Evolutionary conservation across 139 green algal genomes (phyloP), one percentile per base, ranked within the genome.

Genomic region (Chlorella vulgaris): DNA sequence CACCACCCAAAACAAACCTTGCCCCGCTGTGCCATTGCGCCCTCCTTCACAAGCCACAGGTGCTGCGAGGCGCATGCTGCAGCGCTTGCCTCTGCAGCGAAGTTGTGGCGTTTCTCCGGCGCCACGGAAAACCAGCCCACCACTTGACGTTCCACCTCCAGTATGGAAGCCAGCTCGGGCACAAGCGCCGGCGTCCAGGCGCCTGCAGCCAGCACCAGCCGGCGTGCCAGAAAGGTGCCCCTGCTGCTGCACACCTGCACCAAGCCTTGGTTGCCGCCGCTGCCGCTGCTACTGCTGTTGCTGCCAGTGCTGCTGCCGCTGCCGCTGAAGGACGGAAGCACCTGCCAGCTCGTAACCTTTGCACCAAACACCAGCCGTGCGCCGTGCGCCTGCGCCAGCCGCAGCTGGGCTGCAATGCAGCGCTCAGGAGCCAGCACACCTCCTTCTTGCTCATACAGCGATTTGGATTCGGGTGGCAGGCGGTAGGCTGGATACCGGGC

Each of bases 141-240:
- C 74, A 93, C 90, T 62, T 91, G 81, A 1, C 87, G 81, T 77
- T 91, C 74, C 28, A 84, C 81, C 4, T 22, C 58, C 65, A 88
- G 76, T 35, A 88, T 21, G 10, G 40, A 40, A 62, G 71, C 39
- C 29, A 94, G 79, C 55, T 93, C 82, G 7, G 93, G 93, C 36
- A 96, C 86, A 63, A 95, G 68, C 29, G 89, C 29, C 2, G 83
- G 51, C 24, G 94, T 91, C 93, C 93, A 97, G 0, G 90, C 80
- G 0, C 93, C 93, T 0, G 86, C 75, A 4, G 84, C 67, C 51
- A 96, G 40, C 28, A 97, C 87, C 58, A 94, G 74, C 40, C 83
- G 61, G 38, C 40, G 39, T 6, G 58, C 74, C 39, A 21, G 28
- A n/a, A 80, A 71, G 18, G 28, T 58, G 74, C 74, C 74, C 18